These are phyloP conservation scores for Alliaria petiolata DNA, from an alignment of 345 rosid genomes.

Conservation along the genomic window DNA sequence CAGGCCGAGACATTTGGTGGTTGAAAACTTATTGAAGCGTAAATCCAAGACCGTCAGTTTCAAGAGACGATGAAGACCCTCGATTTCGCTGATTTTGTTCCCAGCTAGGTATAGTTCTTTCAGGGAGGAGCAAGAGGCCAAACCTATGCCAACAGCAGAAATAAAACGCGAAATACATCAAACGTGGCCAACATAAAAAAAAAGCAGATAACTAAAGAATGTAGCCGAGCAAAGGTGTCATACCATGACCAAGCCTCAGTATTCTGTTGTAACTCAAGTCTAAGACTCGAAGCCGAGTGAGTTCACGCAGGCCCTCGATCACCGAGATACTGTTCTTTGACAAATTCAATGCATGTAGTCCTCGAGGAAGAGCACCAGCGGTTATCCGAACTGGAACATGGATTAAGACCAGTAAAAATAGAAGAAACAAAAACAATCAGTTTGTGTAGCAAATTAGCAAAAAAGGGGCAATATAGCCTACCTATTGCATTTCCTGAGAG, in stretches of 20 bases:
- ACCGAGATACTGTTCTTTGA: slow-evolving; percentile 78
- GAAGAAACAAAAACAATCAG: slow-evolving; percentile 2
- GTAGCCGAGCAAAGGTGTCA: slow-evolving; percentile 8
- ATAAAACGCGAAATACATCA: not conserved
- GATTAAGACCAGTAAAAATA: slow-evolving; percentile 3
- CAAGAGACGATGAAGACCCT: slow-evolving; percentile 93
- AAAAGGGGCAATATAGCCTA: slow-evolving; percentile 26
- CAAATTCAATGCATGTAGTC: slow-evolving; percentile 72
- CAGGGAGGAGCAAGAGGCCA: slow-evolving; percentile 92
- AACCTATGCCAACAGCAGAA: slow-evolving; percentile 39
- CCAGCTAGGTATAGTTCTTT: slow-evolving; percentile 95
- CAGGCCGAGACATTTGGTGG: slow-evolving; percentile 82
- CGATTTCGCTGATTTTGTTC: slow-evolving; percentile 87
- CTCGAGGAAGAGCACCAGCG: slow-evolving; percentile 92
- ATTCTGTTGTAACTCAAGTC: slow-evolving; percentile 91
- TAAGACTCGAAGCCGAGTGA: slow-evolving; percentile 83
- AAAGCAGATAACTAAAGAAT: not conserved
- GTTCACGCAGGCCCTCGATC: slow-evolving; percentile 90
- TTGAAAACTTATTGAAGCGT: slow-evolving; percentile 87
- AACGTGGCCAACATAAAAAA: not conserved
- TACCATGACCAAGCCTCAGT: slow-evolving; percentile 92
- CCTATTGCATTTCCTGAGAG: slow-evolving; percentile 91
- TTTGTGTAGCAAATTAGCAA: slow-evolving; percentile 1
- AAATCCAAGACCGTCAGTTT: slow-evolving; percentile 78
- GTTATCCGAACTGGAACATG: slow-evolving; percentile 60